These are phyloP conservation scores for Juglanconis sp. DNA, from an alignment of 2,329 filamentous ascomycete species.

Conservation along the genomic window DNA sequence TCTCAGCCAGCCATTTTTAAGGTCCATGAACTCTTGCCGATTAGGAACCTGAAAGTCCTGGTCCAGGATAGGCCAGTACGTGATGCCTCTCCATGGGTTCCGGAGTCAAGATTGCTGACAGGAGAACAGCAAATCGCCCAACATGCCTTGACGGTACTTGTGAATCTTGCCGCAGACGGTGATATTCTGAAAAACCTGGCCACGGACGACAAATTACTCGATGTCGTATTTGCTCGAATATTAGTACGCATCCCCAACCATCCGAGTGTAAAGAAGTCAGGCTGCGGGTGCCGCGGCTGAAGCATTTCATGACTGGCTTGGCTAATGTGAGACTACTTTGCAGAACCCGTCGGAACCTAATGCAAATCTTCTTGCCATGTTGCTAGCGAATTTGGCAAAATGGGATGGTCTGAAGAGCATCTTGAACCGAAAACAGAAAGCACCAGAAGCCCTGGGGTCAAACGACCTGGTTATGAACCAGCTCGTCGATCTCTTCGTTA, in stretches of 20 bases:
- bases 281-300: constrained; percentile 2
- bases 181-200: constrained; percentile 72
- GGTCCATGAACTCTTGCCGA: constrained; percentile 68
- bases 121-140: constrained; percentile 74
- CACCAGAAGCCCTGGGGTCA: constrained; percentile 67
- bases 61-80: constrained; percentile 78
- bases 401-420: constrained; percentile 69
- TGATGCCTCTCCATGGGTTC: background rate
- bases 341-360: constrained; percentile 68
- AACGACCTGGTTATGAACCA: constrained; percentile 80
- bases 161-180: constrained; percentile 77
- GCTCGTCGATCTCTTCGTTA: constrained; percentile 92
- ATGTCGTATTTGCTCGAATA: constrained; percentile 68
- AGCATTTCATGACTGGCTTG: constrained; percentile 1
- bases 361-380: constrained; percentile 83
- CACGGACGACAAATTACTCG: constrained; percentile 77
- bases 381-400: constrained; percentile 89
- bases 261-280: background rate
- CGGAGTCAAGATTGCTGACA: constrained; percentile 1
- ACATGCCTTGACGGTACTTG: constrained; percentile 84
- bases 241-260: constrained; percentile 26
- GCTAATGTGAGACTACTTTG: constrained; percentile 15
- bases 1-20: constrained; percentile 81
- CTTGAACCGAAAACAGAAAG: constrained; percentile 62
- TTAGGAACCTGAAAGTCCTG: constrained; percentile 84